A percentile compares a stretch with the other conserved stretches of the same genome.
Evolutionary conservation across 2,329 filamentous ascomycete species (phyloP).

Genomic region (Acrocalymma vagum): DNA sequence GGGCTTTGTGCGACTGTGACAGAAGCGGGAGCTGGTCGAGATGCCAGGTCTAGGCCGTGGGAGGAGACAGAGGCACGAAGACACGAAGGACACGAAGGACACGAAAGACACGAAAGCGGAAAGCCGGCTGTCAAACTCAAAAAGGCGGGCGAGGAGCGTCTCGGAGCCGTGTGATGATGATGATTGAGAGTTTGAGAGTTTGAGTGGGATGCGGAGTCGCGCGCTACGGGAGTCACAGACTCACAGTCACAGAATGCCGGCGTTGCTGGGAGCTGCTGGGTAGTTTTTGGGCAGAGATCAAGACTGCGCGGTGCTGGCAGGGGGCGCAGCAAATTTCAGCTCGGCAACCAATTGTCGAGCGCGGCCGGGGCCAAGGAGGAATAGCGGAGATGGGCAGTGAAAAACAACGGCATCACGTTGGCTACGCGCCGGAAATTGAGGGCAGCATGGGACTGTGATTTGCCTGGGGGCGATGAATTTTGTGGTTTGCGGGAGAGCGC

Average conservation of each 20-base stretch:
- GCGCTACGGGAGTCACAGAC: conserved; percentile 1
- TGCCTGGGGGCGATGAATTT: conserved; percentile 27
- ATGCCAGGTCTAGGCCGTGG: neutral
- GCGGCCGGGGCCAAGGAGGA: conserved; percentile 7
- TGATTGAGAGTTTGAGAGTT: conserved; percentile 1
- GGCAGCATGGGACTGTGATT: conserved; percentile 38
- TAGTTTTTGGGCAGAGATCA: too few species aligned
- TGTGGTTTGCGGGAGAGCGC: conserved; percentile 9
- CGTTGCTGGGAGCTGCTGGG: neutral
- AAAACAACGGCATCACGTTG: conserved; percentile 34
- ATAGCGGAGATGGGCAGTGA: too few species aligned
- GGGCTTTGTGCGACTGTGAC: conserved; percentile 17
- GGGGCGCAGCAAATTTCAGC: conserved; percentile 30
- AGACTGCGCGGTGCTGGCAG: too few species aligned
- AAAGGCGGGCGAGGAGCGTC: too few species aligned
- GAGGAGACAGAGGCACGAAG: neutral
- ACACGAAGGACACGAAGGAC: too few species aligned
- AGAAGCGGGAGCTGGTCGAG: conserved; percentile 10
- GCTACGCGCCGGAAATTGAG: conserved; percentile 37
- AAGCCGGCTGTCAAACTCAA: conserved; percentile 12
- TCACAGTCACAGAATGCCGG: neutral
- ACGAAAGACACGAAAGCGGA: too few species aligned
- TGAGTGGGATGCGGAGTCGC: conserved; percentile 13
- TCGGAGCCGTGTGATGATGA: neutral
- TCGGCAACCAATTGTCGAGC: conserved; percentile 23